Evolutionary conservation across 495 filamentous ascomycete species (phyloP).

Genomic region (Annulohypoxylon maeteangense): DNA sequence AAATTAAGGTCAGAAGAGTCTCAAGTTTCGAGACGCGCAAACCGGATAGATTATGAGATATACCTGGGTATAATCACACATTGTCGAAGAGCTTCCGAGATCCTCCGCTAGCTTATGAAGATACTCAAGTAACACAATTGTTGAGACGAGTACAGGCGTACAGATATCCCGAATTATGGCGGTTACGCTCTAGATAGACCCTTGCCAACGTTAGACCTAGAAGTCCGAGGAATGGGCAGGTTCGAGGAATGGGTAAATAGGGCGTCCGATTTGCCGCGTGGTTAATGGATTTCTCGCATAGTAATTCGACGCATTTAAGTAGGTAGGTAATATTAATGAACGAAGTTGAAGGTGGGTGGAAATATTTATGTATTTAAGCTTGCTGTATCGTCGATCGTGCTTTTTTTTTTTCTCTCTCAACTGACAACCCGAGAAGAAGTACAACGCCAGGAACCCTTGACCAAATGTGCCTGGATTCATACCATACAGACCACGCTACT

Average conservation of each 20-base stretch:
- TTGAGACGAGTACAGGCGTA: neutral
- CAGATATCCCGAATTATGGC: neutral
- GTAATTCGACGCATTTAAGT: neutral
- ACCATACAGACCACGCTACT: constrained; percentile 38
- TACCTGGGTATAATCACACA: constrained; percentile 51
- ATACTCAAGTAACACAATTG: neutral
- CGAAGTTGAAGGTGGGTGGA: constrained; percentile 34
- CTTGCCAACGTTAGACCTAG: constrained; percentile 24
- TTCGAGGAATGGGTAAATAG: neutral
- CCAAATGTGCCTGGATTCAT: constrained; percentile 42
- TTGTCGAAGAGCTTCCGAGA: constrained; percentile 16
- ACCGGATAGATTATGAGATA: neutral
- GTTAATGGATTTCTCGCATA: constrained; percentile 10
- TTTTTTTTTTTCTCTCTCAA: constrained; percentile 21
- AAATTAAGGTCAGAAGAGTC: constrained; percentile 3
- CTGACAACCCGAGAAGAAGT: constrained; percentile 34
- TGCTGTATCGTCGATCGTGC: constrained; percentile 40
- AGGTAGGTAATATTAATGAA: constrained; percentile 19
- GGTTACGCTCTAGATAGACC: constrained; percentile 4
- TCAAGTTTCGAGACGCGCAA: neutral
- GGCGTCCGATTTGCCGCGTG: constrained; percentile 6
- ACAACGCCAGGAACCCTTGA: constrained; percentile 42
- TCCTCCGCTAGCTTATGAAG: constrained; percentile 9
- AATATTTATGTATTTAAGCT: constrained; percentile 42
- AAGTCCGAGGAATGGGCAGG: constrained; percentile 18